Evolutionary conservation across 2,329 filamentous ascomycete species (phyloP).

Genomic region (Hypoxylon sp.): DNA sequence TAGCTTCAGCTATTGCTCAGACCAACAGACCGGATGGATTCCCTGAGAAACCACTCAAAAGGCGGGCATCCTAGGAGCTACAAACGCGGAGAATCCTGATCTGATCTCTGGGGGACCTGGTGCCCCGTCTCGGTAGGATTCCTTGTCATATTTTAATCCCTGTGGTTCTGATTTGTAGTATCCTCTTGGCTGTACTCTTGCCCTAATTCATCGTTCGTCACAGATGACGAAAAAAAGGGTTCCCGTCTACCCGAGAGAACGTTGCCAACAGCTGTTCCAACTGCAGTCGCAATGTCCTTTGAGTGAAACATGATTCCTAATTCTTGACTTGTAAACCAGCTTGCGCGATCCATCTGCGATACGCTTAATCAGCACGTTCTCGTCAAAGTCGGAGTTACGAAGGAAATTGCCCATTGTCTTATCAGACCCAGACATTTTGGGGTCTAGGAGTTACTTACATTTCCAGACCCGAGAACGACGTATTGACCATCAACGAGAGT

Average conservation of each 20-base stretch:
- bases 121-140: slow-evolving; percentile 1
- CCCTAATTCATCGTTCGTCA: slow-evolving; percentile 10
- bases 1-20: slow-evolving; percentile 2
- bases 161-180: not conserved
- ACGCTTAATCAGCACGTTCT: slow-evolving; percentile 15
- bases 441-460: slow-evolving; percentile 56
- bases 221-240: slow-evolving; percentile 48
- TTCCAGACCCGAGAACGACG: slow-evolving; percentile 82
- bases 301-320: slow-evolving; percentile 74
- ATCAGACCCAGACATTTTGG: not conserved
- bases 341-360: slow-evolving; percentile 78
- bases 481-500: slow-evolving; percentile 78
- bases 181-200: slow-evolving; percentile 3
- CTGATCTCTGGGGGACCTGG: not conserved
- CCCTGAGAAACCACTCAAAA: slow-evolving; percentile 12
- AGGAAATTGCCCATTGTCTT: not conserved
- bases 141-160: not conserved
- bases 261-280: slow-evolving; percentile 53
- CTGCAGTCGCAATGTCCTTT: slow-evolving; percentile 50
- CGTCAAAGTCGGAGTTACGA: not conserved
- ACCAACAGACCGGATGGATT: slow-evolving; percentile 9
- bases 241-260: slow-evolving; percentile 56
- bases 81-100: slow-evolving; percentile 16
- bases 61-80: slow-evolving; percentile 3
- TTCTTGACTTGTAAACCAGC: slow-evolving; percentile 90